Base-by-base conservation (phyloP, 768 basidiomycete genomes). In the Daedaleopsis sinensis region DNA sequence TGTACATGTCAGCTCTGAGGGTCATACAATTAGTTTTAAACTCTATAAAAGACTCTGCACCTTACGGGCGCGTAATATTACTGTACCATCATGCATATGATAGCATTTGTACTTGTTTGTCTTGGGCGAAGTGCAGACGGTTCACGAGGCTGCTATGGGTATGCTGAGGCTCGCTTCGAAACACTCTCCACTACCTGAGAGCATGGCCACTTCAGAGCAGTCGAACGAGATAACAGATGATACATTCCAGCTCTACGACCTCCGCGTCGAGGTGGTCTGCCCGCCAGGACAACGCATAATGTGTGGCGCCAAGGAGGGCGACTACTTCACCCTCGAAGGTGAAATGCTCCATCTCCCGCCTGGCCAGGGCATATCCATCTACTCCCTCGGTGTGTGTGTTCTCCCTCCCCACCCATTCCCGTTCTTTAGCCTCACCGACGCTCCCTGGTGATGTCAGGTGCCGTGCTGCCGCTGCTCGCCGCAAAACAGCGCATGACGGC, bases 281-380 rank as follows among this genome's bases (percentile, higher is more conserved):
- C 85, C 87, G 0, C 78, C 82, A 0, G 82, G 79, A 32, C 77
- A 78, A 66, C 81, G 79, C 46, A 82, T 87, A 57, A 69, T 88
- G 46, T 89, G 88, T 59, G 86, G 88, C 1, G 87, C 87, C 10
- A 86, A 85, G 63, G 72, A 76, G 2, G 87, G 87, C 1, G 88
- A 90, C 67, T 70, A 83, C 70, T 88, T 90, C 67, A 80, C 75
- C 0, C 75, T 90, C 5, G 75, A 85, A 62, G 88, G 87, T 1
- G 88, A 89, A 70, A 84, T 87, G 82, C 65, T 89, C 27, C 67
- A 79, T 65, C 77, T 89, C 1, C 88, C 88, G 5, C 79, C 82
- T 0, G 81, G 77, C 0, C 87, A 88, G 67, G 88, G 86, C 2
- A 80, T 89, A 66, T 88, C 88, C 1, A 86, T 90, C 52, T 89